Evolutionary conservation across 108 stramenopile species (phyloP).

Genomic region (Nitzschia sp.): DNA sequence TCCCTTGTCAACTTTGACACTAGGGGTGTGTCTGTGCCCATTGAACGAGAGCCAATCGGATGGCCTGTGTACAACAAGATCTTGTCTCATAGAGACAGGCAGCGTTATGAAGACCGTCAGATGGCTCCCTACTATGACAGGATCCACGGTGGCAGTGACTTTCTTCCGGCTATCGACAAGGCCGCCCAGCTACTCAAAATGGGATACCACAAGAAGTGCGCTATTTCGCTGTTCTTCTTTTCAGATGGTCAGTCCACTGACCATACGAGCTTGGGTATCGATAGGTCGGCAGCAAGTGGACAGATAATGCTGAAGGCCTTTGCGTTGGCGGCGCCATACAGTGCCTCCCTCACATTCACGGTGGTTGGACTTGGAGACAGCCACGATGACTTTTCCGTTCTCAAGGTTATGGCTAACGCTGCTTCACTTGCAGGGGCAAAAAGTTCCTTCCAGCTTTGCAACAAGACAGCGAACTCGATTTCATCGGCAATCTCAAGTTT

Average conservation of each 20-base stretch:
- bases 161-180: constrained; percentile 46
- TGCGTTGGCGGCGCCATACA: constrained; percentile 41
- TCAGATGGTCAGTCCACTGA: constrained; percentile 64
- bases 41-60: constrained; percentile 51
- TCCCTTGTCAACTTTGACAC: constrained; percentile 60
- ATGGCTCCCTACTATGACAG: constrained; percentile 7
- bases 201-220: constrained; percentile 38
- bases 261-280: constrained; percentile 11
- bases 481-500: constrained; percentile 46
- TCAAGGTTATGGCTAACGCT: constrained; percentile 46
- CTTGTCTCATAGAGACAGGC: constrained; percentile 31
- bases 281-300: constrained; percentile 10
- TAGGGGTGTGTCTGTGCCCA: constrained; percentile 26
- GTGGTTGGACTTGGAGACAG: constrained; percentile 44
- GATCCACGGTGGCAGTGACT: constrained; percentile 31
- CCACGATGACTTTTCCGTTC: constrained; percentile 41
- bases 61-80: constrained; percentile 69
- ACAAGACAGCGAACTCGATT: constrained; percentile 46
- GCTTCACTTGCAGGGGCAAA: constrained; percentile 29
- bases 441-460: constrained; percentile 47
- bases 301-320: constrained; percentile 5
- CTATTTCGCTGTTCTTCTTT: constrained; percentile 54
- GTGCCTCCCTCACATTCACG: constrained; percentile 41
- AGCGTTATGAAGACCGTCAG: constrained; percentile 19
- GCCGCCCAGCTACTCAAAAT: constrained; percentile 30